Base-by-base conservation (phyloP, 331 rosid genomes). In the Malus hybrid region DNA sequence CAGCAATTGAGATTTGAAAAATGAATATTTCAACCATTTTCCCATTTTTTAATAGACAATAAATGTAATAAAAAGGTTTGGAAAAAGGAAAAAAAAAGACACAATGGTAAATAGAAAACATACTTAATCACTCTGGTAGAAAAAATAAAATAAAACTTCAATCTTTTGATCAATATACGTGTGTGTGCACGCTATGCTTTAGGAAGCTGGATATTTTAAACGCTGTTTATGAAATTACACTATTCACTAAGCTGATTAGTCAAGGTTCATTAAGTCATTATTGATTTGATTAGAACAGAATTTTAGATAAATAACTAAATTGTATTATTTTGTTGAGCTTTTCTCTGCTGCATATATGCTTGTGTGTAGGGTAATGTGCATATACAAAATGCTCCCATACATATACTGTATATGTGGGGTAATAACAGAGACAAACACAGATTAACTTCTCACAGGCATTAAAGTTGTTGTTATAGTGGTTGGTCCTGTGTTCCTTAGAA, bases 391-490 rank as follows among this genome's bases (percentile, higher is more conserved):
- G 70, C 22, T 66, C 29, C 52, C 52, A 66, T 66, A 69, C 60
- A 69, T 6, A 39, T 24, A 24, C 24, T 24, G 24, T 24, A 24
- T 24, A 24, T 24, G 24, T 24, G 24, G 24, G 24, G 24, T 24
- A 24, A 65, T 69, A 67, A 69, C 48, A 39, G 50, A 65, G 84
- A 78, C 82, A 80, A 59, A 82, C 83, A 83, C 83, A 76, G 80
- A 79, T 81, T 76, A 71, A 90, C 83, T 81, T 85, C 55, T 36
- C 75, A 20, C 29, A 67, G 29, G 71, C 81, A 66, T 76, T 76
- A 83, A 88, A 90, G 96, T 87, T 70, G 97, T 84, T 84, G 87
- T 83, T 81, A 81, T 42, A 91, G 96, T 87, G 87, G 97, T 85
- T 92, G 97, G 96, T 85, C 83, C 80, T 85, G 84, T 76, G 85